Evolutionary conservation across 2,329 filamentous ascomycete genomes (phyloP).

Genomic region (Paecilomyces dactylethromorphus): DNA sequence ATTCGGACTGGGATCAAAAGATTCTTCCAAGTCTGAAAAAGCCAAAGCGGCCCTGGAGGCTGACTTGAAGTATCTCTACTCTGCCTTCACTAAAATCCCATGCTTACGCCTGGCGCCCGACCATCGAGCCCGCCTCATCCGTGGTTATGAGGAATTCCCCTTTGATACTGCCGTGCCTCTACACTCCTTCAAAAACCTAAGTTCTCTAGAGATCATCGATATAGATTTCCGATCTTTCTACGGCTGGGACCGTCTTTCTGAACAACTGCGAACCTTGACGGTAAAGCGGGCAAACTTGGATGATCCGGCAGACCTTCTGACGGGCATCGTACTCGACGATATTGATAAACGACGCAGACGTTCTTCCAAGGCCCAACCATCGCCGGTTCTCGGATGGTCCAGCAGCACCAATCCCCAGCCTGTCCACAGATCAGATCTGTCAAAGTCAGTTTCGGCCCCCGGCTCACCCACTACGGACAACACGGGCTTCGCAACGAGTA

Average conservation of each 20-base stretch:
- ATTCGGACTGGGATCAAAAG: slow-evolving; percentile 73
- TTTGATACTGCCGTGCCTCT: slow-evolving; percentile 95
- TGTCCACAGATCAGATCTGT: slow-evolving; percentile 58
- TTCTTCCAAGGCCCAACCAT: slow-evolving; percentile 77
- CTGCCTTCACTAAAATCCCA: slow-evolving; percentile 96
- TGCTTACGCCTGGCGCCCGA: slow-evolving; percentile 87
- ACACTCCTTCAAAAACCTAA: slow-evolving; percentile 95
- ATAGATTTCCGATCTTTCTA: slow-evolving; percentile 96
- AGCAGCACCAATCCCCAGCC: slow-evolving; percentile 52
- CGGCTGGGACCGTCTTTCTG: slow-evolving; percentile 89
- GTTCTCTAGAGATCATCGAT: slow-evolving; percentile 86
- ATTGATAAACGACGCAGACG: slow-evolving; percentile 86
- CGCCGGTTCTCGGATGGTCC: slow-evolving; percentile 65
- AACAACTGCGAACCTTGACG: slow-evolving; percentile 83
- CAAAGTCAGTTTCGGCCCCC: slow-evolving; percentile 62
- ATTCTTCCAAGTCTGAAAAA: slow-evolving; percentile 77
- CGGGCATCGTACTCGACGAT: slow-evolving; percentile 91
- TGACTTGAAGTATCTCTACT: slow-evolving; percentile 94
- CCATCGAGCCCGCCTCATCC: slow-evolving; percentile 81
- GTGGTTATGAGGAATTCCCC: slow-evolving; percentile 93
- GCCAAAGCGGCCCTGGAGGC: slow-evolving; percentile 78
- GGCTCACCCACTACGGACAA: slow-evolving; percentile 51
- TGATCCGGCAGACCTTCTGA: slow-evolving; percentile 81
- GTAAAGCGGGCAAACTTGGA: slow-evolving; percentile 83
- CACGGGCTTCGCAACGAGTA: slow-evolving; percentile 40